These are phyloP conservation scores for Ogataea nakhonphanomensis DNA, from an alignment of 805 yeast genomes.

Conservation along the genomic window DNA sequence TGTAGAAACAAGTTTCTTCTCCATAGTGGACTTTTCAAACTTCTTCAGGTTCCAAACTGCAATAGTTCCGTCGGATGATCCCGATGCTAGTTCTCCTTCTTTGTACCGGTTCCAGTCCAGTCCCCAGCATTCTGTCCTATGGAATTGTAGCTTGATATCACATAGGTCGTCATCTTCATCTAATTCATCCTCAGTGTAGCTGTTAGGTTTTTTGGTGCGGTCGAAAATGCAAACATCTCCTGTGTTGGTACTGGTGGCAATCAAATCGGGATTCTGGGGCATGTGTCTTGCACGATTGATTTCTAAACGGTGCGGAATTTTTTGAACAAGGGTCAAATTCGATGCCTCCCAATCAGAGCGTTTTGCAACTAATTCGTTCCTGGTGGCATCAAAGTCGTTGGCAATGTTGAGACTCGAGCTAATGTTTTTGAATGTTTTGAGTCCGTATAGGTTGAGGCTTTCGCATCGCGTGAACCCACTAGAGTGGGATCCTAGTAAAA, in stretches of 20 bases:
- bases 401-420: conserved; percentile 24
- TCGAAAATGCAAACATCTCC: conserved; percentile 73
- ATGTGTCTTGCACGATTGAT: conserved; percentile 68
- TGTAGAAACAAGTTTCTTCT: conserved; percentile 13
- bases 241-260: conserved; percentile 64
- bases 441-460: conserved; percentile 20
- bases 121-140: conserved; percentile 60
- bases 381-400: conserved; percentile 34
- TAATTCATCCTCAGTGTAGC: conserved; percentile 33
- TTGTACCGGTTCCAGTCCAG: conserved; percentile 67
- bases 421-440: conserved; percentile 15
- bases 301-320: conserved; percentile 66
- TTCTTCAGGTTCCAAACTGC: conserved; percentile 64
- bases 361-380: conserved; percentile 31
- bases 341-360: conserved; percentile 11
- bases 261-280: conserved; percentile 84
- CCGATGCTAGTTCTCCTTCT: conserved; percentile 59
- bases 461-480: conserved; percentile 41
- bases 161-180: conserved; percentile 18
- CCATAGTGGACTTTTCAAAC: conserved; percentile 23
- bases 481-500: conserved; percentile 64
- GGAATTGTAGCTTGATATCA: conserved; percentile 28
- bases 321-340: conserved; percentile 39
- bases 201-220: conserved; percentile 71
- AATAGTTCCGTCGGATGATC: conserved; percentile 60